Evolutionary conservation across 2,329 filamentous ascomycete genomes (phyloP).

Genomic region (Grosmannia huntii): DNA sequence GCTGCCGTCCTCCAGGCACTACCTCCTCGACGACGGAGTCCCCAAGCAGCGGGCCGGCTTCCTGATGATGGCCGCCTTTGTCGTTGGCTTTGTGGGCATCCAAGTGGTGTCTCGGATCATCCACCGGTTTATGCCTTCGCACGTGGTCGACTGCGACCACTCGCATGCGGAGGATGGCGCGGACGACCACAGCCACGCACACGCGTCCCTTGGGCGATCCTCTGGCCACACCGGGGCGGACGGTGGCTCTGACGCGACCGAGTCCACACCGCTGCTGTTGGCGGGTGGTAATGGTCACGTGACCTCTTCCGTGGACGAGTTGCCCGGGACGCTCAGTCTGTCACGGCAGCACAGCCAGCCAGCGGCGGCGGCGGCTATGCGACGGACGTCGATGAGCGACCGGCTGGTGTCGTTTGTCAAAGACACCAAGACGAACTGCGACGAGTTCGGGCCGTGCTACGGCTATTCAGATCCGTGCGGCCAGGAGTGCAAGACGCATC

Average conservation of each 20-base stretch:
- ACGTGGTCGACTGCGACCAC: slow-evolving; percentile 71
- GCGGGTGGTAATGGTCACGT: slow-evolving; percentile 9
- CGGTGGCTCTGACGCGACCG: slow-evolving; percentile 16
- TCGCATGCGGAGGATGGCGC: slow-evolving; percentile 44
- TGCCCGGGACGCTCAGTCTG: too few species aligned
- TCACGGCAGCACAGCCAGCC: background rate
- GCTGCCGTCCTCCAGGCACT: slow-evolving; percentile 73
- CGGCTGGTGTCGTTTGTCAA: slow-evolving; percentile 52
- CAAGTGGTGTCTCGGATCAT: slow-evolving; percentile 59
- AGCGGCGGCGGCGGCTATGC: slow-evolving; percentile 10
- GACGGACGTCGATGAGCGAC: slow-evolving; percentile 41
- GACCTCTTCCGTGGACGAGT: slow-evolving; percentile 10
- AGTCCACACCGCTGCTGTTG: slow-evolving; percentile 36
- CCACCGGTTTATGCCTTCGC: slow-evolving; percentile 63
- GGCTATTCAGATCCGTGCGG: slow-evolving; percentile 54
- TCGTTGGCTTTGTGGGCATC: slow-evolving; percentile 62
- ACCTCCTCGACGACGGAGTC: slow-evolving; percentile 58
- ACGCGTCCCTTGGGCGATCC: background rate
- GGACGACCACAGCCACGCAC: slow-evolving; percentile 19
- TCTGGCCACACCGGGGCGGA: background rate
- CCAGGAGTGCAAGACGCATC: slow-evolving; percentile 51
- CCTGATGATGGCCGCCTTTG: slow-evolving; percentile 55
- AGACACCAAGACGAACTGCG: slow-evolving; percentile 50
- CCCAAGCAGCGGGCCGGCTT: slow-evolving; percentile 54
- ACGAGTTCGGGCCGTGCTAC: slow-evolving; percentile 46